Conservation (phyloP, 2,329 filamentous ascomycete genomes). For the Verticillium dahliae region DNA sequence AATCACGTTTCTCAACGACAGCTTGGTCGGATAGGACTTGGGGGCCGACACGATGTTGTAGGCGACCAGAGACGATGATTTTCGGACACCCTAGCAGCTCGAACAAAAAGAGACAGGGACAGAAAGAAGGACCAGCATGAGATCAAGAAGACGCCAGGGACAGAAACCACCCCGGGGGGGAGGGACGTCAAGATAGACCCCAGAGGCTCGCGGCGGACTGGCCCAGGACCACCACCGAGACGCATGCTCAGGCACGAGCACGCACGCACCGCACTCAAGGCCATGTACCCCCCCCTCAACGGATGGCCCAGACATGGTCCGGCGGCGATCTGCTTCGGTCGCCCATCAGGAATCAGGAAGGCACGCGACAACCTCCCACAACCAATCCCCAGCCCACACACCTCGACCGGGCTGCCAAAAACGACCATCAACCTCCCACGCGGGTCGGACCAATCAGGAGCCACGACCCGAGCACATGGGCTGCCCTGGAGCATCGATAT, state of each 20-base stretch:
- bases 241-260: background rate
- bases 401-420: background rate
- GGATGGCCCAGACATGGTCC: background rate
- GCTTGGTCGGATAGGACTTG: background rate
- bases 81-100: background rate
- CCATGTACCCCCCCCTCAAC: background rate
- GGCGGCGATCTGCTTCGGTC: background rate
- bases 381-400: background rate
- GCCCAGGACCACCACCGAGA: background rate
- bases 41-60: background rate
- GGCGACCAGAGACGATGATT: background rate
- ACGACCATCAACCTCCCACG: background rate
- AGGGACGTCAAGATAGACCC: background rate
- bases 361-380: background rate
- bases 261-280: background rate
- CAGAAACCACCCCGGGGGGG: background rate
- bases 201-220: background rate
- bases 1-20: background rate
- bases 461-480: background rate
- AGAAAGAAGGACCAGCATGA: background rate
- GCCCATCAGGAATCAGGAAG: background rate
- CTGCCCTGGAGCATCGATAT: background rate
- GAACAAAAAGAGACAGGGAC: background rate
- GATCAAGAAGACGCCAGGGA: background rate
- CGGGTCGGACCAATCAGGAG: background rate